Conservation (phyloP, 2,329 filamentous ascomycete species). For the Cadophora luteo-olivacea region DNA sequence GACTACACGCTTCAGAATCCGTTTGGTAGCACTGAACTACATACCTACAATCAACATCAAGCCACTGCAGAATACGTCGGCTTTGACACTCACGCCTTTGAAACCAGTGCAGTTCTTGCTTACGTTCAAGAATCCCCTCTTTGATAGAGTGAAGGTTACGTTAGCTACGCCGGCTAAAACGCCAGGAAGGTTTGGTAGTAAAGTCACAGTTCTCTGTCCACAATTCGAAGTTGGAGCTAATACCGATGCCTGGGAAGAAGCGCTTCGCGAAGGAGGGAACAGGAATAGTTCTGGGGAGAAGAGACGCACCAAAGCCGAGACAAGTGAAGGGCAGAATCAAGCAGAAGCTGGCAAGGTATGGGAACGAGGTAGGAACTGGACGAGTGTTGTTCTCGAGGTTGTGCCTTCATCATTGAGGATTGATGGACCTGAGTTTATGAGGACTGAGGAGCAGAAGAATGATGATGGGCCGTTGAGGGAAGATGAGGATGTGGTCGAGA, state of each 20-base stretch:
- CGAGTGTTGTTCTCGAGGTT: conserved; percentile 90
- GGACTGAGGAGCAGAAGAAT: conserved; percentile 44
- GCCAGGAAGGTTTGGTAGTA: conserved; percentile 76
- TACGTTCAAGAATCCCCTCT: conserved; percentile 92
- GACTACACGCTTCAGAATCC: conserved; percentile 90
- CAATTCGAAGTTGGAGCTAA: conserved; percentile 95
- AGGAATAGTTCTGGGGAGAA: conserved; percentile 50
- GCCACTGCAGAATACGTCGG: conserved; percentile 55
- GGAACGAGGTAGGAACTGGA: conserved; percentile 93
- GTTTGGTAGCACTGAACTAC: conserved; percentile 85
- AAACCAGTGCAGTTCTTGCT: conserved; percentile 80
- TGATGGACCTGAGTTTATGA: conserved; percentile 36
- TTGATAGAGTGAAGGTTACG: conserved; percentile 86
- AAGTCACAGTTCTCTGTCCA: conserved; percentile 91
- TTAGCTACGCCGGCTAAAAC: conserved; percentile 84
- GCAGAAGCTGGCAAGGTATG: conserved; percentile 95
- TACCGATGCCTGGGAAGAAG: conserved; percentile 93
- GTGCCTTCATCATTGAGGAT: conserved; percentile 59
- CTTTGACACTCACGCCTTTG: conserved; percentile 40
- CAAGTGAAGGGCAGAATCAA: conserved; percentile 53
- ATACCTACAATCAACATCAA: conserved; percentile 83
- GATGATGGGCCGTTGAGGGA: conserved; percentile 58
- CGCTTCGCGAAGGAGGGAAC: conserved; percentile 56
- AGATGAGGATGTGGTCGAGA: conserved; percentile 75
- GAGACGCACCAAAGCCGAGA: conserved; percentile 44